Conservation (phyloP, 2,329 filamentous ascomycete genomes). For the Ceratocystis alfenasii region DNA sequence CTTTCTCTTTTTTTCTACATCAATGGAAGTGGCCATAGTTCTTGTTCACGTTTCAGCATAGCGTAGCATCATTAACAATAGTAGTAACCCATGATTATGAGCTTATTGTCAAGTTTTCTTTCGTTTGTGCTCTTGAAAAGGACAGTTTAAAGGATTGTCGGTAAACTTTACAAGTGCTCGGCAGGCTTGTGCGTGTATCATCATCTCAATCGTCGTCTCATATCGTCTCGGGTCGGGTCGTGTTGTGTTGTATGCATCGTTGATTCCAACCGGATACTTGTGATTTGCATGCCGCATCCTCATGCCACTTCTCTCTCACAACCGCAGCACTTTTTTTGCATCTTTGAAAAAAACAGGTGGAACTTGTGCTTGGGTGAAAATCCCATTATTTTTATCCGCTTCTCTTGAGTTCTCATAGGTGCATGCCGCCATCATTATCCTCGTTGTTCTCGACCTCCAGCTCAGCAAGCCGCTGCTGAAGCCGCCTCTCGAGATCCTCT, state of each 20-base stretch:
- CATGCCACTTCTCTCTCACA: neutral
- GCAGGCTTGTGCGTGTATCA: neutral
- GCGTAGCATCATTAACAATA: slow-evolving; percentile 6
- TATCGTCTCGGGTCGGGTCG: neutral
- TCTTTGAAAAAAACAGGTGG: neutral
- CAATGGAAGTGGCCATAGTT: neutral
- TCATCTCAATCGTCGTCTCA: too few species aligned
- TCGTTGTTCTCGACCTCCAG: slow-evolving; percentile 35
- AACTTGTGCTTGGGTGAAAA: too few species aligned
- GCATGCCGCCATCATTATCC: slow-evolving; percentile 39
- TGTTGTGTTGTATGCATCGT: neutral
- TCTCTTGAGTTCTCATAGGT: slow-evolving; percentile 37
- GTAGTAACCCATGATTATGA: neutral
- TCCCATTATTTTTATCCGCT: neutral
- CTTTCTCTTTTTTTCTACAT: neutral
- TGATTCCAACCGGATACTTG: neutral
- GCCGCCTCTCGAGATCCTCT: slow-evolving; percentile 44
- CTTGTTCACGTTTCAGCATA: slow-evolving; percentile 13
- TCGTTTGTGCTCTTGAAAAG: neutral
- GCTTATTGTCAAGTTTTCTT: neutral
- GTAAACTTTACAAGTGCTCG: neutral
- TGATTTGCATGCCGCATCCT: neutral
- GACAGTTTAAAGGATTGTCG: neutral
- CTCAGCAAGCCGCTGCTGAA: slow-evolving; percentile 44
- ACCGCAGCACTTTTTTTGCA: neutral